Evolutionary conservation across 257 asterid species (phyloP).

Genomic region (Ligustrum vulgare): DNA sequence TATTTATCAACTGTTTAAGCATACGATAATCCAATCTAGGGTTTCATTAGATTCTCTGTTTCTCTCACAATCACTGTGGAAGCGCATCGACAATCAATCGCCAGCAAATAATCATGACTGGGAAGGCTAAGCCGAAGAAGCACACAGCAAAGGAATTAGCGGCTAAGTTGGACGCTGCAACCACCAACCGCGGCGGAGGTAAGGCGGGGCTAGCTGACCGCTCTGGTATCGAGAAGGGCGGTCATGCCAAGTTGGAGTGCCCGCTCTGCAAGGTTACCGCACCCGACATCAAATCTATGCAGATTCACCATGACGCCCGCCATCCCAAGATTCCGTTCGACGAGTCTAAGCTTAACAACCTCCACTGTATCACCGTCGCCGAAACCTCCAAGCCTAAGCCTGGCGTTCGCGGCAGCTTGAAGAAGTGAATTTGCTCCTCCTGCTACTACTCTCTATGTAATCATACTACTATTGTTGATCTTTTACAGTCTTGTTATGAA

Average conservation of each 20-base stretch:
- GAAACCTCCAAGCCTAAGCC: slow-evolving; percentile 66
- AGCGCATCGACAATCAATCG: neutral
- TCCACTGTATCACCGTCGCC: slow-evolving; percentile 42
- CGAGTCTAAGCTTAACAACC: slow-evolving; percentile 61
- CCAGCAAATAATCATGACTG: slow-evolving; percentile 51
- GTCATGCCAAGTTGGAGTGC: slow-evolving; percentile 87
- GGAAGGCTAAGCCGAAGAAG: slow-evolving; percentile 93
- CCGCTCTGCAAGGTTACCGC: slow-evolving; percentile 82
- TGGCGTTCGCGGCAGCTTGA: slow-evolving; percentile 80
- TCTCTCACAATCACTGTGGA: neutral
- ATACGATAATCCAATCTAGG: neutral
- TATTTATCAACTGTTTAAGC: too few relatives aligned
- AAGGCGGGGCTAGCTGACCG: slow-evolving; percentile 78
- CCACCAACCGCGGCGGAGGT: slow-evolving; percentile 88
- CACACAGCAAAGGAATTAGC: slow-evolving; percentile 92
- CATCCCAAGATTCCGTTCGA: slow-evolving; percentile 86
- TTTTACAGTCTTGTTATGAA: neutral
- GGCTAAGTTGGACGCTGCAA: slow-evolving; percentile 75
- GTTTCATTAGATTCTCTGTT: neutral
- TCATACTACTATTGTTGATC: neutral
- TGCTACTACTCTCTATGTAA: neutral
- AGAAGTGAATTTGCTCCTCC: slow-evolving; percentile 45
- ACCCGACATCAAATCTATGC: slow-evolving; percentile 80
- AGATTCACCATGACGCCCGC: slow-evolving; percentile 86
- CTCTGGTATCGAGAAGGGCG: slow-evolving; percentile 70